phyloP scores from a whole-genome alignment of 2,329 filamentous ascomycete species.

The Pestalotiopsis sp. region DNA sequence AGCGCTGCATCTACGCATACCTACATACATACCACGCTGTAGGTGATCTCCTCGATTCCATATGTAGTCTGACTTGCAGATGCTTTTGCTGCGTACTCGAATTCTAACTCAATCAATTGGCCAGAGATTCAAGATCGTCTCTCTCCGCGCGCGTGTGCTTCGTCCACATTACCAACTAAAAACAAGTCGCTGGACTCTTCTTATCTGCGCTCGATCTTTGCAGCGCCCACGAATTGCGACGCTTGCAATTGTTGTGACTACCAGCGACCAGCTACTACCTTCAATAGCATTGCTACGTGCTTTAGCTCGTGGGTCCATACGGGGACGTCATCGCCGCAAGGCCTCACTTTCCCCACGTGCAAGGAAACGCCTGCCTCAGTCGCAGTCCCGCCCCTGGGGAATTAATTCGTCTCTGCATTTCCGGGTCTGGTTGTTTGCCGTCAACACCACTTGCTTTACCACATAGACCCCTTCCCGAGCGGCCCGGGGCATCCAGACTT shows the following conservation, averaged over 20 bases:
- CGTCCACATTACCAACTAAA: not conserved
- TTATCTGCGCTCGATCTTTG: not conserved
- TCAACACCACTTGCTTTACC: not conserved
- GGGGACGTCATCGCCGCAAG: slow-evolving; percentile 3
- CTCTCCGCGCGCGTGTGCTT: not conserved
- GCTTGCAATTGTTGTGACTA: not conserved
- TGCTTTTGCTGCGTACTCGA: not conserved
- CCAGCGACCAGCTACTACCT: not conserved
- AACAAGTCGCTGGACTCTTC: not conserved
- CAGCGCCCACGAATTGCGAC: not conserved
- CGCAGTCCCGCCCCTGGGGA: not conserved
- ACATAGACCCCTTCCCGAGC: not conserved
- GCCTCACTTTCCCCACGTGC: slow-evolving; percentile 7
- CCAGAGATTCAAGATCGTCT: not conserved
- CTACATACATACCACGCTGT: not conserved
- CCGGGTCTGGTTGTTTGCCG: not conserved
- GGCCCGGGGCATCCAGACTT: not conserved
- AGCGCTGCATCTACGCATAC: not conserved
- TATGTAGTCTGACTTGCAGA: not conserved
- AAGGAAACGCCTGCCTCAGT: not conserved
- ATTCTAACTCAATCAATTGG: not conserved
- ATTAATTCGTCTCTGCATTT: not conserved
- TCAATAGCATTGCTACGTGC: not conserved
- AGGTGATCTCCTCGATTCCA: not conserved
- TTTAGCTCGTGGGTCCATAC: slow-evolving; percentile 1